Base-by-base conservation (phyloP, 2,329 filamentous ascomycete species). In the Fusarium sp. region DNA sequence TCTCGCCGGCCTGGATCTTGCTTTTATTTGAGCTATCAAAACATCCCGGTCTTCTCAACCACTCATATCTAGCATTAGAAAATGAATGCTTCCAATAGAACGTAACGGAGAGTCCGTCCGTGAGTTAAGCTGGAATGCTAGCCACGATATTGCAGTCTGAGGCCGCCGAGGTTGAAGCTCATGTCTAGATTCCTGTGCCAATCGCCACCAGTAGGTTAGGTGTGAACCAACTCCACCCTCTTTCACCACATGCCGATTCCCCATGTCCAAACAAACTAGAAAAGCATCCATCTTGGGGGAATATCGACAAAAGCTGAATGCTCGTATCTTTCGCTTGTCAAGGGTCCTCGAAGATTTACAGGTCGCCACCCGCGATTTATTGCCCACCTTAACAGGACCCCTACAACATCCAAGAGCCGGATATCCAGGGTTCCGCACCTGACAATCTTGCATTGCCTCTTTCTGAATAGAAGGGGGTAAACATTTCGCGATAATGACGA, bases 331-430 rank as follows among this genome's bases (percentile, higher is more conserved):
- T n/a, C 27, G 52, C 27, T 33, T 14, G 54, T 37, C 42, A 56
- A 63, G 40, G 61, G 53, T 57, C 60, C 50, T 57, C 41, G 42
- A 55, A 38, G 64, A 67, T 72, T 72, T 50, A 54, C 38, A 55
- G 42, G 56, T 60, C 65, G 69, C 69, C 69, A 70, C 65, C 57
- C 52, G 56, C 60, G 65, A 65, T 69, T 63, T 26, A 49, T 57
- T 58, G 46, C 69, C 69, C 61, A 58, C 67, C 60, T 53, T 58
- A 45, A 60, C 38, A 57, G 41, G 58, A 53, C 57, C 56, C 62
- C 30, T 57, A 58, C 45, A 67, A 23, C 40, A 27, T 41, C 44
- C 33, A 71, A 54, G 42, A 72, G 41, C 61, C 55, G 69, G 69
- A 67, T 67, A 67, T 44, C 23, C 48, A 69, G 57, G 53, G 45